phyloP scores from a whole-genome alignment of 176 grass and related monocot genomes.

The Chloris gayana region DNA sequence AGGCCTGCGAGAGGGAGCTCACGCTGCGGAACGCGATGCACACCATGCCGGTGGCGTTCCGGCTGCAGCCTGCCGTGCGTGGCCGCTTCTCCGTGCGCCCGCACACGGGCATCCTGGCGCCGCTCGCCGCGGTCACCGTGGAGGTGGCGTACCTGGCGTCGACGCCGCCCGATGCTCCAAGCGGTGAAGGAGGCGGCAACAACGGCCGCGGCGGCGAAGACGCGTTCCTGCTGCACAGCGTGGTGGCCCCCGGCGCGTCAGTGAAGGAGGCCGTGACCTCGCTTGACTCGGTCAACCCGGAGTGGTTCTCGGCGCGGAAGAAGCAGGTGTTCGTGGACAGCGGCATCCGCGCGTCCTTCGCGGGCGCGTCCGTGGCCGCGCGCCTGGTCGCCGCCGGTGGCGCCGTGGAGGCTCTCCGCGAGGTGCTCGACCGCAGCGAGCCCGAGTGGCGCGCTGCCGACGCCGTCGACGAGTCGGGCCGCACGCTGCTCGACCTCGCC shows the following conservation, averaged over 20 bases:
- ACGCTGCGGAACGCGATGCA: constrained; percentile 75
- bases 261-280: constrained; percentile 43
- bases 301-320: constrained; percentile 76
- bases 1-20: constrained; percentile 54
- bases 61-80: constrained; percentile 55
- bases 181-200: neutral
- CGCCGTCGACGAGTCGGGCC: constrained; percentile 45
- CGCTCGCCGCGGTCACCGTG: constrained; percentile 57
- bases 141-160: constrained; percentile 53
- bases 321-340: constrained; percentile 81
- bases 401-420: constrained; percentile 59
- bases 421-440: constrained; percentile 69
- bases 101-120: constrained; percentile 66
- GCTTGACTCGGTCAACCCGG: constrained; percentile 56
- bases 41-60: constrained; percentile 86
- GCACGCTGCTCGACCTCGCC: constrained; percentile 63
- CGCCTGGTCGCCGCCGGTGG: constrained; percentile 46
- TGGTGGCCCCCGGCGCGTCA: constrained; percentile 57
- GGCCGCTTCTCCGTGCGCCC: constrained; percentile 56
- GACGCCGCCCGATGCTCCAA: constrained; percentile 7
- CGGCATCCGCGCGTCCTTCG: constrained; percentile 61
- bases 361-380: constrained; percentile 55
- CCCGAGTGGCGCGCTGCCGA: constrained; percentile 63
- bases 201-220: constrained; percentile 46
- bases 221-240: constrained; percentile 79